These are phyloP conservation scores for Orbilia brochopaga DNA, from an alignment of 2,329 filamentous ascomycete species.

Conservation along the genomic window DNA sequence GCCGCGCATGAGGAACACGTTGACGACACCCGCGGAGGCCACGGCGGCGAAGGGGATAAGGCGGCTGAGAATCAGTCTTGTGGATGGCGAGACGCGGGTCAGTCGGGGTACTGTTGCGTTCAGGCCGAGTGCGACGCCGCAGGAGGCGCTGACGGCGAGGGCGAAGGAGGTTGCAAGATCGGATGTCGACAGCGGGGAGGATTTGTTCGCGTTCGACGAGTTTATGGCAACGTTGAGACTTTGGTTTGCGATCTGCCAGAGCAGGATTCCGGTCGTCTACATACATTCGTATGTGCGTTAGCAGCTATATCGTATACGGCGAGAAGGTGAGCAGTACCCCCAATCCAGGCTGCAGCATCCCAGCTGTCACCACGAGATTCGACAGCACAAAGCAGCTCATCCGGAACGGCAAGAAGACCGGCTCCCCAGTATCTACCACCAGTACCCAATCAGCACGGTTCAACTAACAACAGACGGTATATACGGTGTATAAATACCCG, in stretches of 20 bases:
- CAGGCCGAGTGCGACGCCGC: slow-evolving; percentile 88
- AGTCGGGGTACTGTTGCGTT: slow-evolving; percentile 88
- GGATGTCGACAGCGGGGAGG: slow-evolving; percentile 79
- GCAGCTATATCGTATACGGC: slow-evolving; percentile 10
- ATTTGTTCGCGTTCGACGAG: slow-evolving; percentile 97
- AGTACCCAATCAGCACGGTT: slow-evolving; percentile 21
- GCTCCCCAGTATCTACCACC: slow-evolving; percentile 81
- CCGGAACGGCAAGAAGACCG: slow-evolving; percentile 91
- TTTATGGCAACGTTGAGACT: slow-evolving; percentile 98
- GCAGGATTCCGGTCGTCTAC: slow-evolving; percentile 70
- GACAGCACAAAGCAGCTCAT: slow-evolving; percentile 96
- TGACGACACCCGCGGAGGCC: slow-evolving; percentile 85
- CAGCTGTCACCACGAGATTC: slow-evolving; percentile 91
- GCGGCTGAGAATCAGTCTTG: slow-evolving; percentile 77
- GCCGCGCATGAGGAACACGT: slow-evolving; percentile 96
- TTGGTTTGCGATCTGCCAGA: slow-evolving; percentile 96
- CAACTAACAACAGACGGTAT: not conserved
- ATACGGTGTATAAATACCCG: slow-evolving; percentile 66
- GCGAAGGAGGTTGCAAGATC: slow-evolving; percentile 89
- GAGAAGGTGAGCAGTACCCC: slow-evolving; percentile 60
- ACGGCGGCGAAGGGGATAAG: slow-evolving; percentile 96
- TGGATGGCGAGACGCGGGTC: slow-evolving; percentile 74
- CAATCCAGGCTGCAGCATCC: slow-evolving; percentile 93
- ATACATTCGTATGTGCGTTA: not conserved
- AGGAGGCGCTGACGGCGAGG: slow-evolving; percentile 89